A percentile compares a stretch with the other conserved stretches of the same genome.
Conservation (phyloP, 306 rosid genomes). For the Prunus davidiana region DNA sequence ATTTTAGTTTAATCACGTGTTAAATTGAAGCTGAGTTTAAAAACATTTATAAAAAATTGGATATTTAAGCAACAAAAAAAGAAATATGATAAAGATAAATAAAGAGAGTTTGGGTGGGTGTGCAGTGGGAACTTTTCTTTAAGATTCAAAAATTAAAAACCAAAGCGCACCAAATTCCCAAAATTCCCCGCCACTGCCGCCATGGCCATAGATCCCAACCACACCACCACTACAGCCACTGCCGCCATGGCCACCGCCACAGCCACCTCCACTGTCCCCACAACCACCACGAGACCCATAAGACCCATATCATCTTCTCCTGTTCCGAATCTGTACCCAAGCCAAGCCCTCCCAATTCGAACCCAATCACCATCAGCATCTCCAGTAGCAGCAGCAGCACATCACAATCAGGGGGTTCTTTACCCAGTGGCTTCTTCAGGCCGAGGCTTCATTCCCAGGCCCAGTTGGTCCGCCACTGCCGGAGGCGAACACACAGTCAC, state of each 20-base stretch:
- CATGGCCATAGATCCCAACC: constrained; percentile 34
- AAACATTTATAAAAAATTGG: neutral
- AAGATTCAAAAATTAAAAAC: constrained; percentile 9
- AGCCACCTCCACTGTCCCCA: neutral
- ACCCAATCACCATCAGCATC: constrained; percentile 16
- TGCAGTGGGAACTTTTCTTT: neutral
- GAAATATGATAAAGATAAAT: neutral
- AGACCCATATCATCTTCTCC: neutral
- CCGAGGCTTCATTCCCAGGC: constrained; percentile 41
- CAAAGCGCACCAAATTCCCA: constrained; percentile 9
- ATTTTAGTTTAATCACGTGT: neutral
- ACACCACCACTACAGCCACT: constrained; percentile 10
- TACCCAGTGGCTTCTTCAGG: constrained; percentile 62
- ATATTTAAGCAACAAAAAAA: too few species aligned
- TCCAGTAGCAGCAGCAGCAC: constrained; percentile 23
- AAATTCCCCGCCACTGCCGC: constrained; percentile 36
- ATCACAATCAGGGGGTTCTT: constrained; percentile 32
- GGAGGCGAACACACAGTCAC: constrained; percentile 39
- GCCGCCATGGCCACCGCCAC: constrained; percentile 3
- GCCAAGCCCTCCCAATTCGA: neutral
- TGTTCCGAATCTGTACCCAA: constrained; percentile 9
- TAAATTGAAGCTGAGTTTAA: neutral
- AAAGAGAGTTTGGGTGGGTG: neutral
- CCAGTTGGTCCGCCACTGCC: constrained; percentile 17
- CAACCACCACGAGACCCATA: constrained; percentile 1